Evolutionary conservation across 2,329 filamentous ascomycete genomes (phyloP), one percentile per base, ranked within the genome.

Genomic region (Arthrobotrys megalospora): DNA sequence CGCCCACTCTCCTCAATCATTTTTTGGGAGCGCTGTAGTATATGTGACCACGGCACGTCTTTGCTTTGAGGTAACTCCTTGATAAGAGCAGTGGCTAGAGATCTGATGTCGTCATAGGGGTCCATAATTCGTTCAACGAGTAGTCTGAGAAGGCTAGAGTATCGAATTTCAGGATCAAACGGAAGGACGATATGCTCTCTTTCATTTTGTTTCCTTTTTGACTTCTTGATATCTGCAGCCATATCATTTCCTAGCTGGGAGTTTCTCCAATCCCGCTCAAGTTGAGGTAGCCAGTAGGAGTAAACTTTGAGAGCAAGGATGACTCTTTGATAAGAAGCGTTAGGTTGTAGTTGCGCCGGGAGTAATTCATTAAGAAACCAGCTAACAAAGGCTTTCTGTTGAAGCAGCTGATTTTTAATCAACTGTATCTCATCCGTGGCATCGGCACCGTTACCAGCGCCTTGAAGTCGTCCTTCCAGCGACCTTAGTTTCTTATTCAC

Each of bases 71-170:
- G 84, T 47, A 89, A 85, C n/a, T 88, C 81, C 65, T 85, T 86
- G 32, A 92, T 81, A 1, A 90, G 85, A 1, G 84, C 84, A 0
- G 87, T 85, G 1, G 90, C 87, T 43, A 85, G 84, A 50, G 88
- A 89, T 80, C 95, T 88, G 3, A 98, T 92, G 83, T 99, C 96
- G 72, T 98, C 96, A 82, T 97, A 99, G 0, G 95, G 93, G 81
- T 99, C 93, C 82, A 97, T 87, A 6, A 97, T 85, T 21, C 97
- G 88, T 83, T 97, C 93, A 12, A 94, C 85, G 6, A 98, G 85
- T 3, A 90, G 86, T 58, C 91, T 87, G 10, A 89, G 84, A 85
- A 91, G 38, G 7, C 28, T 69, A 0, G 76, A n/a, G 34, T 79
- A 75, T 34, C 70, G 43, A 14, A 75, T 43, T 24, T 79, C 63